A percentile compares a stretch with the other conserved stretches of the same genome.
Evolutionary conservation across 2,329 filamentous ascomycete species (phyloP).

Genomic region (Diplodia seriata): DNA sequence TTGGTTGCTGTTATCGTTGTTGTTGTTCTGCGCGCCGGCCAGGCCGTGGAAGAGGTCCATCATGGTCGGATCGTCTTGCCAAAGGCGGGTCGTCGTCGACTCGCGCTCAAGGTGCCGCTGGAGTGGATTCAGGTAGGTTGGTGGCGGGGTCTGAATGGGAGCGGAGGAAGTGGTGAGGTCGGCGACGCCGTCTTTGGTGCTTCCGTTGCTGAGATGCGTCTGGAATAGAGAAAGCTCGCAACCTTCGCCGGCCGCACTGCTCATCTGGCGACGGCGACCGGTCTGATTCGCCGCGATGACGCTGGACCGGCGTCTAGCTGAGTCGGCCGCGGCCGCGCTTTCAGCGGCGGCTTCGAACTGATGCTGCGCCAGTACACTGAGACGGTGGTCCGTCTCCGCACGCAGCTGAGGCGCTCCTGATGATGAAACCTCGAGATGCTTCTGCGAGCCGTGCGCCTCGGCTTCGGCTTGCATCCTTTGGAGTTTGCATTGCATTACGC

Average conservation of each 20-base stretch:
- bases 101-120: not conserved
- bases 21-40: too few species aligned
- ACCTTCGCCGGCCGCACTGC: slow-evolving; percentile 18
- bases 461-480: not conserved
- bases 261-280: not conserved
- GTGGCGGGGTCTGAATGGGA: not conserved
- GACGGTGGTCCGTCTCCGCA: slow-evolving; percentile 16
- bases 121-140: not conserved
- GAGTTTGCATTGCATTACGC: slow-evolving; percentile 18
- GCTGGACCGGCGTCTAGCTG: not conserved
- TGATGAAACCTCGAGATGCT: not conserved
- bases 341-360: not conserved
- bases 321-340: not conserved
- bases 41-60: slow-evolving; percentile 12
- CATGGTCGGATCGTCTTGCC: slow-evolving; percentile 9
- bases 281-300: not conserved
- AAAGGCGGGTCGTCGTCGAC: not conserved
- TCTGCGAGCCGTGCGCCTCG: slow-evolving; percentile 14
- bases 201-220: slow-evolving; percentile 17
- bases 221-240: slow-evolving; percentile 19
- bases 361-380: slow-evolving; percentile 6
- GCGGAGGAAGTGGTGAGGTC: not conserved
- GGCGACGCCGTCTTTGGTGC: not conserved
- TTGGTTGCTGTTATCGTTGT: not conserved
- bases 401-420: slow-evolving; percentile 13